phyloP scores from a whole-genome alignment of 2,329 filamentous ascomycete species.

The Pyrenophora graminea region DNA sequence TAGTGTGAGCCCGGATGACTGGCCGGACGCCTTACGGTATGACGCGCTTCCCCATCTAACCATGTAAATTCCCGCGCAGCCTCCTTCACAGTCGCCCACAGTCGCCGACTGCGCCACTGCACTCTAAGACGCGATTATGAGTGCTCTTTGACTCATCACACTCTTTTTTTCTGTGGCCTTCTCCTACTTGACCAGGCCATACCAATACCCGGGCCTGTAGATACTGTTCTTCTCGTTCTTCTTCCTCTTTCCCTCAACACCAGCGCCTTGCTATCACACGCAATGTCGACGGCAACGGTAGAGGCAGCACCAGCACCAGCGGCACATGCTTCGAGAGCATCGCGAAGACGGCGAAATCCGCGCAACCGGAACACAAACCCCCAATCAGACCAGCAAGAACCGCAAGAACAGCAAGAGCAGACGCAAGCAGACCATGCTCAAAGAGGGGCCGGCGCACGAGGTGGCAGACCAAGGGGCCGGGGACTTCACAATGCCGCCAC shows the following conservation, averaged over 20 bases:
- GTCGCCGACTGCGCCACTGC: conserved; percentile 13
- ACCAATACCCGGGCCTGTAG: conserved; percentile 36
- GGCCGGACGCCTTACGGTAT: conserved; percentile 20
- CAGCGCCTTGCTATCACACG: conserved; percentile 4
- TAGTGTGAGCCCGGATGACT: not conserved
- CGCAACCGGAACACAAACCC: conserved; percentile 26
- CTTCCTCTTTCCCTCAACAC: not conserved
- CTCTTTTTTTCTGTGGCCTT: conserved; percentile 12
- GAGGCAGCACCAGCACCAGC: conserved; percentile 17
- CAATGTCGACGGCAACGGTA: conserved; percentile 29
- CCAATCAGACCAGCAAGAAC: conserved; percentile 15
- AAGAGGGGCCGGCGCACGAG: conserved; percentile 21
- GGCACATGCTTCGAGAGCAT: conserved; percentile 19
- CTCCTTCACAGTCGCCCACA: conserved; percentile 3
- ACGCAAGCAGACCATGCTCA: conserved; percentile 22
- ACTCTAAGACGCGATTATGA: conserved; percentile 3
- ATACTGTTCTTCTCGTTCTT: conserved; percentile 3
- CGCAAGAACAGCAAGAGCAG: conserved; percentile 26
- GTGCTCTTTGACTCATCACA: conserved; percentile 17
- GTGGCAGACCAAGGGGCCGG: conserved; percentile 24
- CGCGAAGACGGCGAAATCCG: conserved; percentile 27
- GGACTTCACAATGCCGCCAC: conserved; percentile 16
- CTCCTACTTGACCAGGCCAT: conserved; percentile 33
- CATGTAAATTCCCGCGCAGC: conserved; percentile 21
- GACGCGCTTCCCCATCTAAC: conserved; percentile 30